Evolutionary conservation across 805 yeast species (phyloP), one percentile per base, ranked within the genome.

Genomic region (Sugiyamaella mastotermitis): DNA sequence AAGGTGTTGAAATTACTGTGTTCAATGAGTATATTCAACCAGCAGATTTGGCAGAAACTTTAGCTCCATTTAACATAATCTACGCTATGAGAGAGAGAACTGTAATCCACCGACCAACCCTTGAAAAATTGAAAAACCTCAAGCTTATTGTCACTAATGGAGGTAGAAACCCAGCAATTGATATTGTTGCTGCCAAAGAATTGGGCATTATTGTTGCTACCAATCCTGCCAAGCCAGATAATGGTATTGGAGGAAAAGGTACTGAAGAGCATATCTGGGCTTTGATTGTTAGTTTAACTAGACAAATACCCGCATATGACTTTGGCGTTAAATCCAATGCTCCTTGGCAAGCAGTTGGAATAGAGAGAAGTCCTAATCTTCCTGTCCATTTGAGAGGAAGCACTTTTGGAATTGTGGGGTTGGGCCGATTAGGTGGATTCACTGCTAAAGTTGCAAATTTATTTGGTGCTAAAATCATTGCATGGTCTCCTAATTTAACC

Each of bases 251-350:
- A 13, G 41, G 41, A 6, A 24, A 39, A 5, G 38, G 47, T 11
- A 49, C 52, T 3, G 33, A 34, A n/a, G 50, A 49, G 36, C 45
- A 42, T 18, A 43, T 43, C 26, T 49, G 52, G 52, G 42, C 52
- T 14, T 16, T 47, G 26, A 45, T 49, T 13, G 22, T 46, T 18
- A 41, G 35, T 7, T 9, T 40, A 1, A 48, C 51, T 15, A 25
- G 42, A 14, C 42, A 47, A 27, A 37, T 45, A 26, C 48, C 47
- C 14, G 41, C 45, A 3, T 40, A 45, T 21, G 42, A 41, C 37
- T 18, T 38, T 33, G 33, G 38, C 20, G 41, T 37, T 16, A 15
- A 35, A 26, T 17, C 37, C 37, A 18, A 41, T 10, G 31, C 36
- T 17, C 33, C 37, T n/a, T 49, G 52, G 52, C 52, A 49, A 35